phyloP scores from a whole-genome alignment of 495 filamentous ascomycete species.

The Penicillium coprophilum region DNA sequence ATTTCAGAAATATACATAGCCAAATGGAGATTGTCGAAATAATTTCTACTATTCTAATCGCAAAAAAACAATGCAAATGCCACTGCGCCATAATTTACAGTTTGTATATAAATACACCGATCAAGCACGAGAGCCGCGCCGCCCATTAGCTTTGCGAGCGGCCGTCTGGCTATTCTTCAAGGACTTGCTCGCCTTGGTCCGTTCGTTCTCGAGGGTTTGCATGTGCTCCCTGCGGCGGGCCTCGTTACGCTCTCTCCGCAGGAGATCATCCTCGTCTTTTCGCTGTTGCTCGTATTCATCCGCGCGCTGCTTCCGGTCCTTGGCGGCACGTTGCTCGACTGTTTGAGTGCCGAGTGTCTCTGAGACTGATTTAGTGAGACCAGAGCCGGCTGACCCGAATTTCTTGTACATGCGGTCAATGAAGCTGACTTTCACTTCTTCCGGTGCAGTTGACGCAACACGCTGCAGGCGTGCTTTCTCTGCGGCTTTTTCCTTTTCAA shows the following conservation, averaged over 20 bases:
- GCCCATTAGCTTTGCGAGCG: conserved; percentile 1
- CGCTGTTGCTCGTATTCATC: conserved; percentile 23
- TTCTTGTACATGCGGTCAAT: conserved; percentile 30
- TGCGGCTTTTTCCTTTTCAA: conserved; percentile 13
- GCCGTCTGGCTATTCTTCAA: conserved; percentile 15
- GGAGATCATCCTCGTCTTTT: conserved; percentile 11
- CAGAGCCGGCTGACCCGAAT: conserved; percentile 13
- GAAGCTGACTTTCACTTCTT: conserved; percentile 3
- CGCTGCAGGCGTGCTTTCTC: neutral
- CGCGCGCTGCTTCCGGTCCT: conserved; percentile 17
- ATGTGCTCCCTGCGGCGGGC: conserved; percentile 21
- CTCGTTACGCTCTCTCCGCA: conserved; percentile 26
- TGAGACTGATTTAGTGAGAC: neutral
- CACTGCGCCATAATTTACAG: conserved; percentile 33
- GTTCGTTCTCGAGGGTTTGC: conserved; percentile 15
- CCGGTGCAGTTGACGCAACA: neutral
- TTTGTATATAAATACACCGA: conserved; percentile 23
- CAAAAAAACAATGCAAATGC: conserved; percentile 22
- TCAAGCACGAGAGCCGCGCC: conserved; percentile 4
- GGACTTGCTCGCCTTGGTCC: conserved; percentile 20
- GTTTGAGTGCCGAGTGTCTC: conserved; percentile 9
- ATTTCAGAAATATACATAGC: conserved; percentile 1
- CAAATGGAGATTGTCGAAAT: conserved; percentile 9
- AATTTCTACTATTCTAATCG: conserved; percentile 19
- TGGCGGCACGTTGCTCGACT: conserved; percentile 22